Base-by-base conservation (phyloP, 768 basidiomycete genomes). In the Leucocoprinus leucothites region DNA sequence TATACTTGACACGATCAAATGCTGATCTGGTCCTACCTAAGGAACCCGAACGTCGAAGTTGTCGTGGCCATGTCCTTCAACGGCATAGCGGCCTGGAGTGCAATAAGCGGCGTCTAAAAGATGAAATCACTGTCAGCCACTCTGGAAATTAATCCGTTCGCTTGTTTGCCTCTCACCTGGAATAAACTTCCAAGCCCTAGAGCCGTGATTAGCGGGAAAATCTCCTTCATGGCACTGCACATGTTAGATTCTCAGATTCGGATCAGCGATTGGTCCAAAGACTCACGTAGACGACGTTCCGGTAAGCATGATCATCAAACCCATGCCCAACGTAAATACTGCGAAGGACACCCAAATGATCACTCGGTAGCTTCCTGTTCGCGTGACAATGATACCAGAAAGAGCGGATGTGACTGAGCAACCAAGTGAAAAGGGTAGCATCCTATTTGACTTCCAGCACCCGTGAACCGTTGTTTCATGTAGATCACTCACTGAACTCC, bases 1-100 rank as follows among this genome's bases (percentile, higher is more conserved):
- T 34, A 44, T 28, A 35, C n/a, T 58, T 16, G 24, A 25, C 18
- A 31, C 16, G 11, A 46, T 36, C 42, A 38, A 38, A 4, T 4
- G 28, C 42, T 44, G 53, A 51, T 18, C 41, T 11, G 22, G 8
- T 11, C 69, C 26, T 64, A 85, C 82, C 87, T 78, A 59, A 93
- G 71, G 63, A 94, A 86, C 19, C 81, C 80, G 63, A 86, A 87
- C 0, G 84, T 82, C 1, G 80, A 73, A 0, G 91, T 91, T 51
- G 82, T 84, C 1, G 91, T 91, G 2, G 91, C 89, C 89, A 93
- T 91, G 59, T 93, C 89, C 61, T 84, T 85, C 14, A 90, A 63
- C 0, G 92, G 92, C 91, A 94, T 94, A 0, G 91, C 86, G 1
- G 90, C 89, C 69, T 94, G 91, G 13, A 94, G 69, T 13, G 77